These are phyloP conservation scores for Cnidoscolus chayamansa DNA, from an alignment of 441 rosid species.

Conservation along the genomic window DNA sequence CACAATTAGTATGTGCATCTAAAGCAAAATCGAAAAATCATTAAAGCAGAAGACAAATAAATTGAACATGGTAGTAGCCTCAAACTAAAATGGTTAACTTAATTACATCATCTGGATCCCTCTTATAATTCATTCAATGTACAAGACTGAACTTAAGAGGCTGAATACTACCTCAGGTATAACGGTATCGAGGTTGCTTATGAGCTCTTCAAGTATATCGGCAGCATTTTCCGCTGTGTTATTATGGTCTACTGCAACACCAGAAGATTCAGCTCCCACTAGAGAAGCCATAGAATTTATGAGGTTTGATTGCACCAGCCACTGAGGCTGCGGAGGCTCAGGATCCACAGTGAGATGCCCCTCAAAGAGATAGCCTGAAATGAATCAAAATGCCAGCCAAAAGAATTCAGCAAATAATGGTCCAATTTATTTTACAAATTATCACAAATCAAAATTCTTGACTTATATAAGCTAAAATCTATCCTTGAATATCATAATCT, in stretches of 20 bases:
- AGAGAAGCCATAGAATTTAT: constrained; percentile 52
- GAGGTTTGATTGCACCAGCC: constrained; percentile 71
- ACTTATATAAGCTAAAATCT: too few relatives aligned
- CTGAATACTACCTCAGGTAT: constrained; percentile 55
- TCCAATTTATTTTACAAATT: too few relatives aligned
- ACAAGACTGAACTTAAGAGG: neutral
- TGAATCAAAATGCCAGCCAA: neutral
- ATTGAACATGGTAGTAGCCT: neutral
- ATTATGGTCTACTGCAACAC: constrained; percentile 22
- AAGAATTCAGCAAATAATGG: neutral
- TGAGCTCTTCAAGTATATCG: constrained; percentile 50
- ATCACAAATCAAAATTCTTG: too few relatives aligned
- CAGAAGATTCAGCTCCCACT: constrained; percentile 54
- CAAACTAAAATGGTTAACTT: constrained; percentile 1
- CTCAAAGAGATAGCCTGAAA: constrained; percentile 73
- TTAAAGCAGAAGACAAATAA: neutral
- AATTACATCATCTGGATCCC: neutral
- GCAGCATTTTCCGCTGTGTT: constrained; percentile 40
- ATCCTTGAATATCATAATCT: too few relatives aligned
- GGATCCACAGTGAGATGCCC: constrained; percentile 92
- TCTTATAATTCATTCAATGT: neutral
- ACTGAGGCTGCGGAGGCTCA: constrained; percentile 82
- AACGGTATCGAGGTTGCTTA: constrained; percentile 48
- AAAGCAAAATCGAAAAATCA: neutral
- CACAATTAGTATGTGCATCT: neutral